Evolutionary conservation across 2,329 filamentous ascomycete species (phyloP).

Genomic region (Trichophyton benhamiae): DNA sequence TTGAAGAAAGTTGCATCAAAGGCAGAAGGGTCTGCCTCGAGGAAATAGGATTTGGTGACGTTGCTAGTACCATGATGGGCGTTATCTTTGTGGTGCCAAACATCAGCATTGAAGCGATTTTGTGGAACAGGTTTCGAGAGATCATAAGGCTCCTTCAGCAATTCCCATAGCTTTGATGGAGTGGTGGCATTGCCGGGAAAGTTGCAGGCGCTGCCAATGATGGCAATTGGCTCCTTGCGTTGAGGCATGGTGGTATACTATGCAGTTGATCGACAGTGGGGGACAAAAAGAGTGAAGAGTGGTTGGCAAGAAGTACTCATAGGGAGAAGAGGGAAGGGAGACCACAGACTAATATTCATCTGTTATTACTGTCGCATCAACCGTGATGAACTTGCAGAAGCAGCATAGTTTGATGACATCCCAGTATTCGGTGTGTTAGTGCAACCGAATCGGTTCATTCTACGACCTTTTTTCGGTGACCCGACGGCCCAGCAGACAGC

Average conservation of each 20-base stretch:
- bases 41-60: constrained; percentile 12
- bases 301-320: background rate
- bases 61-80: constrained; percentile 11
- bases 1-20: constrained; percentile 26
- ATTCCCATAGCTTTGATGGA: constrained; percentile 26
- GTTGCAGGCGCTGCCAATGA: constrained; percentile 24
- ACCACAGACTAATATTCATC: background rate
- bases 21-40: constrained; percentile 16
- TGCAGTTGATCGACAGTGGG: background rate
- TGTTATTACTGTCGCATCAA: background rate
- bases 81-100: constrained; percentile 14
- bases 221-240: constrained; percentile 16
- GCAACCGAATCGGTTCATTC: background rate
- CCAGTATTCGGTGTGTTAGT: background rate
- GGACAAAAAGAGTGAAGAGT: background rate
- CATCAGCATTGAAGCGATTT: constrained; percentile 12
- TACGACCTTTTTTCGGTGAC: background rate
- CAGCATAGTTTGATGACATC: background rate
- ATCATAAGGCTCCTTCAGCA: constrained; percentile 16
- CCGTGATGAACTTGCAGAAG: background rate
- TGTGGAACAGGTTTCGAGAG: constrained; percentile 11
- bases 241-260: background rate
- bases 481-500: no score
- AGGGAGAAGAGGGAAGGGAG: background rate
- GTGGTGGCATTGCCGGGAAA: constrained; percentile 22